Evolutionary conservation across 352 stramenopile genomes (phyloP).

Genomic region (Stramenopiles sp.): DNA sequence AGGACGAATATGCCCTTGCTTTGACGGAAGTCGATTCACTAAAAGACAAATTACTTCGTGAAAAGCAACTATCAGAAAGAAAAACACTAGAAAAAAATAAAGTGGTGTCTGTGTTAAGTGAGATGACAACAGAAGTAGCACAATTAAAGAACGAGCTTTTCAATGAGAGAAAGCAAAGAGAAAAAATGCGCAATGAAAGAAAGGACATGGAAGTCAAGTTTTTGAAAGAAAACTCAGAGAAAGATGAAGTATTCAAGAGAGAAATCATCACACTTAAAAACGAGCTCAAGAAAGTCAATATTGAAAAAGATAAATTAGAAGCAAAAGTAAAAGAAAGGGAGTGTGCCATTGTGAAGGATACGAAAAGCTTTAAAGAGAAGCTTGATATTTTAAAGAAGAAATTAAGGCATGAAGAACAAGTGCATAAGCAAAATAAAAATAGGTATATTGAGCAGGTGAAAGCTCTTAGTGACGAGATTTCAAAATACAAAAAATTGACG

Average conservation of each 20-base stretch:
- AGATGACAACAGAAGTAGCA: neutral
- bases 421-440: neutral
- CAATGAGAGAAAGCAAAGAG: neutral
- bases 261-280: neutral
- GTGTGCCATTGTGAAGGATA: too few relatives aligned
- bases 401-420: neutral
- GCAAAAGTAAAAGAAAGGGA: too few relatives aligned
- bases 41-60: neutral
- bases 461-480: neutral
- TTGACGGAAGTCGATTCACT: neutral
- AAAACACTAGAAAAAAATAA: neutral
- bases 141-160: neutral
- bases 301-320: too few relatives aligned
- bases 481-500: neutral
- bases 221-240: neutral
- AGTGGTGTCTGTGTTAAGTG: neutral
- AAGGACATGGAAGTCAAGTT: neutral
- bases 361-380: neutral
- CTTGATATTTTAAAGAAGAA: neutral
- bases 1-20: neutral
- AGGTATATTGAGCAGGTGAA: neutral
- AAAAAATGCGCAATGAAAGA: neutral
- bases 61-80: neutral
- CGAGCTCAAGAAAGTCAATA: neutral
- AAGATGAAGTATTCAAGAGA: neutral